Evolutionary conservation across 768 basidiomycete species (phyloP), one percentile per base, ranked within the genome.

Genomic region (Suillus occidentalis): DNA sequence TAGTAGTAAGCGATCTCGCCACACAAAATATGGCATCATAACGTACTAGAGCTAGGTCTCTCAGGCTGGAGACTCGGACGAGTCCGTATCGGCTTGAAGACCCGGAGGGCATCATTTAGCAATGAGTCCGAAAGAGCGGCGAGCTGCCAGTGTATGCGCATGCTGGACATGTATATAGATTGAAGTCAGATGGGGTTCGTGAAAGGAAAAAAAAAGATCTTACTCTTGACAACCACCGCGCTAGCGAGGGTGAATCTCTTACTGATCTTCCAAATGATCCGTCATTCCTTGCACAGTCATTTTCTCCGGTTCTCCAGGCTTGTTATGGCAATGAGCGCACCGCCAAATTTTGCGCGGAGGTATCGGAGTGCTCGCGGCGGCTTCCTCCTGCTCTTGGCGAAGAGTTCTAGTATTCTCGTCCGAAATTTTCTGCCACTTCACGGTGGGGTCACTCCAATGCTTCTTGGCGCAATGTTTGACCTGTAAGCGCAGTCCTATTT

Each of bases 321-420:
- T 55, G 18, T 55, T 3, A 13, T 20, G 31, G 10, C 53, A 55
- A 55, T 55, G 31, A 55, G 53, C 20, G 20, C 53, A 55, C 20
- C 53, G 53, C 53, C 53, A 55, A 55, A 55, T 55, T 20, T 55
- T 55, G 53, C 53, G 53, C 3, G 20, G 31, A 34, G 53, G 53
- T 55, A 4, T 20, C 6, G 31, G 34, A 1, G 53, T 55, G 20
- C 53, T 55, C 31, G 31, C 31, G 53, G 31, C 31, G 10, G 53
- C 53, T 55, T 34, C 31, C 53, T 34, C 10, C 10, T 55, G 53
- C 6, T 13, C 31, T 34, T 55, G 53, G 31, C 53, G 53, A 34
- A 55, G 53, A 34, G 18, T 55, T 55, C 12, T 34, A 20, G 31
- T 6, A 31, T 55, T 31, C 53, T 55, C 53, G 12, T 55, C 53